Evolutionary conservation across 495 filamentous ascomycete species (phyloP).

Genomic region (Neurospora africana): DNA sequence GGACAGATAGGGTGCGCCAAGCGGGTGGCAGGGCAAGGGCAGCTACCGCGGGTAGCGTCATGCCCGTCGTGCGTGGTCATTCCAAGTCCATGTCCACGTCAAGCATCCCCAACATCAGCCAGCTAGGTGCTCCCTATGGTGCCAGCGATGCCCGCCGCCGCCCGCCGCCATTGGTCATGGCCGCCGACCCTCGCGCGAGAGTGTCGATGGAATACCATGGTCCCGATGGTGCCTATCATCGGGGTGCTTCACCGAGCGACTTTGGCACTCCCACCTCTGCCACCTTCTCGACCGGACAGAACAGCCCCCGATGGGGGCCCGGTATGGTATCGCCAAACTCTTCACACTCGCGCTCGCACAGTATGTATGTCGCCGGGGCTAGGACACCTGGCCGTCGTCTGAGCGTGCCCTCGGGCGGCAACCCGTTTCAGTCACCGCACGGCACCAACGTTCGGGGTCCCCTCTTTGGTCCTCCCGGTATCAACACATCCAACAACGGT

Average conservation of each 20-base stretch:
- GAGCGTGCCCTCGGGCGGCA: constrained; percentile 66
- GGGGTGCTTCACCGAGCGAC: constrained; percentile 52
- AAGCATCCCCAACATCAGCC: constrained; percentile 53
- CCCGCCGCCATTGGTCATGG: constrained; percentile 75
- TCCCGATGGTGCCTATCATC: constrained; percentile 43
- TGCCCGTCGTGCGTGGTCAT: constrained; percentile 62
- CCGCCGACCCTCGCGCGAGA: constrained; percentile 45
- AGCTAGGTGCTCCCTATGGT: constrained; percentile 61
- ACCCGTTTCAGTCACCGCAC: constrained; percentile 63
- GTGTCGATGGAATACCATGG: constrained; percentile 53
- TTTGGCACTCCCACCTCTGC: constrained; percentile 67
- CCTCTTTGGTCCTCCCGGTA: constrained; percentile 45
- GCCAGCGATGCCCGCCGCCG: constrained; percentile 53
- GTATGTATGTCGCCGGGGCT: constrained; percentile 52
- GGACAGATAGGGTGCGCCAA: constrained; percentile 64
- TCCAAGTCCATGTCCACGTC: constrained; percentile 75
- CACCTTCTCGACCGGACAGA: constrained; percentile 60
- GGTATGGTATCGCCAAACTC: constrained; percentile 58
- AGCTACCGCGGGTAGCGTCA: constrained; percentile 55
- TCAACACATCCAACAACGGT: constrained; percentile 39
- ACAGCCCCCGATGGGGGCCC: constrained; percentile 60
- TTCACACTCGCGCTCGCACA: constrained; percentile 49
- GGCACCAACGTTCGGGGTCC: constrained; percentile 44
- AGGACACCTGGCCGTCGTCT: constrained; percentile 64
- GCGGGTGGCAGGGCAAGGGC: constrained; percentile 61